phyloP scores from a whole-genome alignment of 2,329 filamentous ascomycete species.

The Fusarium sp. region DNA sequence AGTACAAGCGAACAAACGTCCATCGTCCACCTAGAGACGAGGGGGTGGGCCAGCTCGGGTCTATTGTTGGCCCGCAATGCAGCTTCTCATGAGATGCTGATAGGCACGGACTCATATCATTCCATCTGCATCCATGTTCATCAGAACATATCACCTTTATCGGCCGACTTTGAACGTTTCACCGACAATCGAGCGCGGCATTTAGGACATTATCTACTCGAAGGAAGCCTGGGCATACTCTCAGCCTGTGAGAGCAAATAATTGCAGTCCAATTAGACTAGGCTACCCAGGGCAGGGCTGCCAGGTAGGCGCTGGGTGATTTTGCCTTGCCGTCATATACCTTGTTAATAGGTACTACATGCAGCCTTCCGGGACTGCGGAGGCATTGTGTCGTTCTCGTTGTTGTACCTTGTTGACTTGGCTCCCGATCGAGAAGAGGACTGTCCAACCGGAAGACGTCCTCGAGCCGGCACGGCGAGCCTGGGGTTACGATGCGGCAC shows the following conservation, averaged over 20 bases:
- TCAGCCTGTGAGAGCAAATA: constrained; percentile 6
- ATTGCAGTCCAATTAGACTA: constrained; percentile 4
- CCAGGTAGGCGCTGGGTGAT: not conserved
- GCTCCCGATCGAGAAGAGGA: constrained; percentile 36
- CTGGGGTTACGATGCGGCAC: constrained; percentile 23
- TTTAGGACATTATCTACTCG: constrained; percentile 8
- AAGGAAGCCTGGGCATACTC: constrained; percentile 25
- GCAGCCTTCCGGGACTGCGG: constrained; percentile 39
- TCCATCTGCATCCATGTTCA: constrained; percentile 38
- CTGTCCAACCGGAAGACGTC: constrained; percentile 43
- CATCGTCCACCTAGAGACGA: constrained; percentile 9
- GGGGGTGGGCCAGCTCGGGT: constrained; percentile 22
- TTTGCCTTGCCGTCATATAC: constrained; percentile 10
- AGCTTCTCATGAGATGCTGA: constrained; percentile 36
- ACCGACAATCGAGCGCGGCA: constrained; percentile 35
- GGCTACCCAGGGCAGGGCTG: not conserved
- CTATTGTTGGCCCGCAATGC: constrained; percentile 28
- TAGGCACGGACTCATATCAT: constrained; percentile 38
- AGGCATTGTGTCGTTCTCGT: constrained; percentile 25
- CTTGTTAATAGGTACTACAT: constrained; percentile 8
- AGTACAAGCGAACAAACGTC: constrained; percentile 14
- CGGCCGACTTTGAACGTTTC: constrained; percentile 32
- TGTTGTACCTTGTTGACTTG: constrained; percentile 26
- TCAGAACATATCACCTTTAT: constrained; percentile 35
- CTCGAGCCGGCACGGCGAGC: constrained; percentile 37